Conservation (phyloP, 176 grass and related monocot genomes). For the Bothriochloa decipiens region DNA sequence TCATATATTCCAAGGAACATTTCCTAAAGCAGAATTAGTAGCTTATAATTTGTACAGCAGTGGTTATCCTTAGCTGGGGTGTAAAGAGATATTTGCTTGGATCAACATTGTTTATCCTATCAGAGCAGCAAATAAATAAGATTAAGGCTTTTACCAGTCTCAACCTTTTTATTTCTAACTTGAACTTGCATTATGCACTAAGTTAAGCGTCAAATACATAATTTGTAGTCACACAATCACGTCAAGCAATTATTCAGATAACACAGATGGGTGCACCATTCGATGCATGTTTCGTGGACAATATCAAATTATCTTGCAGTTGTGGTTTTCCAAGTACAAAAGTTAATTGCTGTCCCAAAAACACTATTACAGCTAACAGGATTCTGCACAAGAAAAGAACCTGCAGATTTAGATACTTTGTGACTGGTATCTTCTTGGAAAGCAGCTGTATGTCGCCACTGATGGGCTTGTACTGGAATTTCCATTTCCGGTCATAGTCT, state of each 20-base stretch:
- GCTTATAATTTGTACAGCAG: constrained; percentile 18
- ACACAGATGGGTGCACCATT: not conserved
- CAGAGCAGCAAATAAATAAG: not conserved
- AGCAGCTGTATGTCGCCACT: constrained; percentile 79
- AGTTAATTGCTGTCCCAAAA: not conserved
- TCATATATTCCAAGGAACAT: not conserved
- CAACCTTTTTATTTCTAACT: not conserved
- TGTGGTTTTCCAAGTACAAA: not conserved
- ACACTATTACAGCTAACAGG: not conserved
- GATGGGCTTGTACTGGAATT: constrained; percentile 79
- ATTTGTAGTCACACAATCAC: not conserved
- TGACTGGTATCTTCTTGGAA: constrained; percentile 96
- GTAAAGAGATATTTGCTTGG: not conserved
- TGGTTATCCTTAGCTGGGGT: not conserved
- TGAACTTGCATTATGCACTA: not conserved
- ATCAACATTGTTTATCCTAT: not conserved
- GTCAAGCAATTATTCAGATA: not conserved
- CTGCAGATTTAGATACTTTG: constrained; percentile 93
- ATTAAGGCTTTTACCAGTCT: not conserved
- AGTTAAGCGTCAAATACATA: constrained; percentile 14
- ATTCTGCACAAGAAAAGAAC: constrained; percentile 34
- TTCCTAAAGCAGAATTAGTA: not conserved
- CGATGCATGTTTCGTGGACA: not conserved
- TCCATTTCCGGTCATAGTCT: constrained; percentile 69
- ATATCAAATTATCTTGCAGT: not conserved